Evolutionary conservation across 768 basidiomycete genomes (phyloP).

Genomic region (Leccinum fibrillosum): DNA sequence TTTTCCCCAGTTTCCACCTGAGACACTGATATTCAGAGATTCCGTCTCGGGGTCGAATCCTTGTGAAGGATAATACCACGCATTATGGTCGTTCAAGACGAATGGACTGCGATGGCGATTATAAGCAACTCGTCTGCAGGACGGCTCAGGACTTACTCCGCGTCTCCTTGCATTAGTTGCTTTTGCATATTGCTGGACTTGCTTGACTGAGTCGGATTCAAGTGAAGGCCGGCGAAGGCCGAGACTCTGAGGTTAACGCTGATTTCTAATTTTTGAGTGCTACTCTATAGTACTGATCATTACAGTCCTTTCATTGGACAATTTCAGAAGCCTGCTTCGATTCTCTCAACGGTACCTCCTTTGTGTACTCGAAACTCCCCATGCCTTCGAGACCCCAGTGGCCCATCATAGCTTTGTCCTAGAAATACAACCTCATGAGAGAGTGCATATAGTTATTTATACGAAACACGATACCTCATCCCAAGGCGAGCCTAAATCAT

Average conservation of each 20-base stretch:
- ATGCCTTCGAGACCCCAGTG: slow-evolving; percentile 93
- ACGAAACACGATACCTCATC: slow-evolving; percentile 59
- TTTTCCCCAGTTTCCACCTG: slow-evolving; percentile 80
- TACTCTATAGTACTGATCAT: neutral
- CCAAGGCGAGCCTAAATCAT: slow-evolving; percentile 77
- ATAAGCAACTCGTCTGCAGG: slow-evolving; percentile 6
- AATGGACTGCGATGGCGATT: slow-evolving; percentile 30
- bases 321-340: neutral
- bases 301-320: neutral
- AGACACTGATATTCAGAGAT: slow-evolving; percentile 46
- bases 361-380: slow-evolving; percentile 79
- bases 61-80: slow-evolving; percentile 84
- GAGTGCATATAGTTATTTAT: neutral
- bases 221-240: slow-evolving; percentile 21
- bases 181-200: slow-evolving; percentile 22
- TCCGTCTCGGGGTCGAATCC: slow-evolving; percentile 65
- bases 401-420: slow-evolving; percentile 92
- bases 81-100: slow-evolving; percentile 67
- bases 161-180: slow-evolving; percentile 28
- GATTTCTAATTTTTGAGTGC: neutral
- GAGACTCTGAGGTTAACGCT: slow-evolving; percentile 1
- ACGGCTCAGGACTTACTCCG: slow-evolving; percentile 21
- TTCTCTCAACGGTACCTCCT: slow-evolving; percentile 34
- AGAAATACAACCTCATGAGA: slow-evolving; percentile 6
- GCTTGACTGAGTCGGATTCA: neutral